phyloP scores from a whole-genome alignment of 2,329 filamentous ascomycete species.

The Paecilomyces fulvus region DNA sequence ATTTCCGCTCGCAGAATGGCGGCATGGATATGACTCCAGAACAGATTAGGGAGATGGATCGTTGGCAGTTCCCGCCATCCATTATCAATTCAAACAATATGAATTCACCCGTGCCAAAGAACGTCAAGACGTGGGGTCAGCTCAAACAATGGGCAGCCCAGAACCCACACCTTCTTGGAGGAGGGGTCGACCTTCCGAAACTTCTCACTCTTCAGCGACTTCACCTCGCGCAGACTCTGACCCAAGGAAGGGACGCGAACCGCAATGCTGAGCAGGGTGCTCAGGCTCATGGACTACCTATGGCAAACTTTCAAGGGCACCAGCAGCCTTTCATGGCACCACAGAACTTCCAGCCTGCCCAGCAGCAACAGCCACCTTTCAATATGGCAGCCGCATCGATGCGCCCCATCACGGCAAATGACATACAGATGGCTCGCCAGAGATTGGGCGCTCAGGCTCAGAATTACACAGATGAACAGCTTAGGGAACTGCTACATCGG shows the following conservation, averaged over 20 bases:
- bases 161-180: conserved; percentile 37
- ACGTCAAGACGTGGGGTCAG: conserved; percentile 48
- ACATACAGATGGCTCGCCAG: conserved; percentile 29
- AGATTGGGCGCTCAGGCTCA: conserved; percentile 24
- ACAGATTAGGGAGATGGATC: conserved; percentile 37
- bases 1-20: conserved; percentile 24
- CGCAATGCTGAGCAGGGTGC: conserved; percentile 15
- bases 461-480: conserved; percentile 34
- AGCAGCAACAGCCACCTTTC: conserved; percentile 16
- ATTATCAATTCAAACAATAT: conserved; percentile 25
- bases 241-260: conserved; percentile 18
- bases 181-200: conserved; percentile 32
- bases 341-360: conserved; percentile 19
- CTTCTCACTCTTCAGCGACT: conserved; percentile 34
- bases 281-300: conserved; percentile 14
- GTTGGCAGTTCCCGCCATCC: conserved; percentile 26
- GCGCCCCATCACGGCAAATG: conserved; percentile 26
- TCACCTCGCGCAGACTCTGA: conserved; percentile 36
- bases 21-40: conserved; percentile 31
- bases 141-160: conserved; percentile 46
- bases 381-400: conserved; percentile 20
- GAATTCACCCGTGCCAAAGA: conserved; percentile 36
- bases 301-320: conserved; percentile 16
- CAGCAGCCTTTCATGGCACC: conserved; percentile 20
- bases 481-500: conserved; percentile 27